A percentile compares a stretch with the other conserved stretches of the same genome.
phyloP scores from a whole-genome alignment of 2,329 filamentous ascomycete species.

The Scedosporium minutisporum region DNA sequence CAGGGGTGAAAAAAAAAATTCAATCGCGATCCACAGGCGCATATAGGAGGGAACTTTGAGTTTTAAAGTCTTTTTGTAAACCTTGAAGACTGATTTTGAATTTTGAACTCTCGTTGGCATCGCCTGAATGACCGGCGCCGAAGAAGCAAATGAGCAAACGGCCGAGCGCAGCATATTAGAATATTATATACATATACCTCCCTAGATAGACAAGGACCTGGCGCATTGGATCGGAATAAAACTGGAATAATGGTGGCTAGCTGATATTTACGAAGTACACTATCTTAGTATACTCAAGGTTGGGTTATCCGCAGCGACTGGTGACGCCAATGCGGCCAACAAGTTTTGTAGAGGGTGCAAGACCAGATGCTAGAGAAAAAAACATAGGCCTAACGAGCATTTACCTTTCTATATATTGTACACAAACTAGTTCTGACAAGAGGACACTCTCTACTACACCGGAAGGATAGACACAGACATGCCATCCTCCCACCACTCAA shows the following conservation, averaged over 20 bases:
- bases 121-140: too few species aligned
- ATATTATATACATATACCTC: neutral
- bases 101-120: too few species aligned
- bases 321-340: too few species aligned
- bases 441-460: neutral
- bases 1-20: neutral
- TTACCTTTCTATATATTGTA: neutral
- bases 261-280: too few species aligned
- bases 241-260: neutral
- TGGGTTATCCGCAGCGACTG: too few species aligned
- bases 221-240: neutral
- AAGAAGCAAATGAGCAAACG: neutral
- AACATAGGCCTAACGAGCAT: neutral
- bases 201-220: neutral
- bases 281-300: too few species aligned
- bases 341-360: too few species aligned
- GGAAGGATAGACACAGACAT: neutral
- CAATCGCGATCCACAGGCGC: neutral
- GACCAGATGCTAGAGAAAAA: too few species aligned
- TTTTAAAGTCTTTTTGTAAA: too few species aligned
- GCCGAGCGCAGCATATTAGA: neutral
- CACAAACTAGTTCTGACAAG: neutral
- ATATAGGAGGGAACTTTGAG: neutral
- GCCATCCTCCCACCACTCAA: too few species aligned
- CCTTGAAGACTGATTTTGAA: too few species aligned